Base-by-base conservation (phyloP, 1,139 yeast species). In the Yamadazyma jaroonii region DNA sequence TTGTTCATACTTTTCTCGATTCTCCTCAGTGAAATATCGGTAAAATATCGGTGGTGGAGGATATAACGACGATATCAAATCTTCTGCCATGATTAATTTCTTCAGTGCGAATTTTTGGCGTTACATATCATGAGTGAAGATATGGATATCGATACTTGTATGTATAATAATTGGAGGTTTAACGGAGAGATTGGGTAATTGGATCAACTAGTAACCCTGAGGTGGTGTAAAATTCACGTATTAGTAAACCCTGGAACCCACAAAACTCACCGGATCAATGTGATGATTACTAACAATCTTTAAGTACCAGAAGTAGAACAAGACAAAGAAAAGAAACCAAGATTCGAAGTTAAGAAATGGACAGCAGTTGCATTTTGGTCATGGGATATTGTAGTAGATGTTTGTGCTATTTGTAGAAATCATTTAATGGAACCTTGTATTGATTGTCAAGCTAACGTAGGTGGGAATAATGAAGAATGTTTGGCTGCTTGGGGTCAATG, bases 321-420 rank as follows among this genome's bases (percentile, higher is more conserved):
- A 14, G 49, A 46, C 30, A 45, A 45, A 24, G 34, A 38, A 11
- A 39, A 40, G 26, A 68, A 68, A 41, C 68, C 67, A 36, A 59
- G 67, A 40, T 72, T 72, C 42, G 77, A 72, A 46, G 75, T 72
- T 20, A 72, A 70, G 52, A 72, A 72, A 69, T 92, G 98, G 98
- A 89, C 96, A 11, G 97, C 98, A 0, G 98, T 94, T 37, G 97
- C 98, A 12, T 89, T 92, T 57, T 94, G 99, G 99, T 89, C 97
- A 1, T 94, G 98, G 98, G 97, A 88, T 62, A 86, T 89, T 43
- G 94, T 83, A 36, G 95, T 92, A 42, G 98, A 94, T 51, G 89
- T 88, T 40, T 94, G 99, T 70, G 97, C 99, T 32, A 94, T 94
- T 59, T 94, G 99, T 73, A 79, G 98, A 56, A 94, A 92, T 62